phyloP scores from a whole-genome alignment of 768 basidiomycete genomes.

The Pleurotus salmoneostramineus region DNA sequence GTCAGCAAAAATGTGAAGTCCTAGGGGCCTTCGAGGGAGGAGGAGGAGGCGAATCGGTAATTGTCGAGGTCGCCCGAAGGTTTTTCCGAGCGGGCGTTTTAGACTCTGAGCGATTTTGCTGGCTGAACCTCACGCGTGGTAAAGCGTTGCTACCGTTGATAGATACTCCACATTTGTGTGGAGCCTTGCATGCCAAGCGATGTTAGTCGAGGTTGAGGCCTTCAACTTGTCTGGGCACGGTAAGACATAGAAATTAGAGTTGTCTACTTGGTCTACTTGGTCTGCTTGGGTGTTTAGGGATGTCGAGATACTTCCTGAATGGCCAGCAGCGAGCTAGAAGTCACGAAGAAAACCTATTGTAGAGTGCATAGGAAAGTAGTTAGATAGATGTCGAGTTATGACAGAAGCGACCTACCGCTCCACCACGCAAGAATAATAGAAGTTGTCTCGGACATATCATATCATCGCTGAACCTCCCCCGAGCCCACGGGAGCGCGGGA shows the following conservation, averaged over 20 bases:
- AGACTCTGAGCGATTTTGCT: neutral
- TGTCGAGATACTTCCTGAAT: neutral
- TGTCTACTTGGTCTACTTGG: neutral
- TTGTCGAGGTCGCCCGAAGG: neutral
- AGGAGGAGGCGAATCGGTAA: neutral
- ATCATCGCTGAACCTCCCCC: neutral
- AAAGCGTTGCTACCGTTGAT: neutral
- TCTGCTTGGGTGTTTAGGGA: neutral
- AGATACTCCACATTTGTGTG: conserved; percentile 1
- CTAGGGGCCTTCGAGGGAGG: neutral
- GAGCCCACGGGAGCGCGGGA: neutral
- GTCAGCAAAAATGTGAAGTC: neutral
- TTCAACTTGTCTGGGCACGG: neutral
- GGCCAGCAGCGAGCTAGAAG: neutral
- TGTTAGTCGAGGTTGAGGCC: neutral
- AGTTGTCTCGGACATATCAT: conserved; percentile 2
- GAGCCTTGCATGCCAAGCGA: neutral
- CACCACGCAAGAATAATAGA: conserved; percentile 3
- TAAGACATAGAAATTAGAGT: neutral
- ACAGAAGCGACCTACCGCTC: conserved; percentile 3
- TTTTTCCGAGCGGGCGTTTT: neutral
- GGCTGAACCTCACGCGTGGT: neutral
- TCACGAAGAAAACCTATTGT: too few species aligned
- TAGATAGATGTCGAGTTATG: neutral
- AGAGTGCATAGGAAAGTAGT: neutral